Evolutionary conservation across 139 green algal genomes (phyloP).

Genomic region (Chlamydomonas sphaeroides): DNA sequence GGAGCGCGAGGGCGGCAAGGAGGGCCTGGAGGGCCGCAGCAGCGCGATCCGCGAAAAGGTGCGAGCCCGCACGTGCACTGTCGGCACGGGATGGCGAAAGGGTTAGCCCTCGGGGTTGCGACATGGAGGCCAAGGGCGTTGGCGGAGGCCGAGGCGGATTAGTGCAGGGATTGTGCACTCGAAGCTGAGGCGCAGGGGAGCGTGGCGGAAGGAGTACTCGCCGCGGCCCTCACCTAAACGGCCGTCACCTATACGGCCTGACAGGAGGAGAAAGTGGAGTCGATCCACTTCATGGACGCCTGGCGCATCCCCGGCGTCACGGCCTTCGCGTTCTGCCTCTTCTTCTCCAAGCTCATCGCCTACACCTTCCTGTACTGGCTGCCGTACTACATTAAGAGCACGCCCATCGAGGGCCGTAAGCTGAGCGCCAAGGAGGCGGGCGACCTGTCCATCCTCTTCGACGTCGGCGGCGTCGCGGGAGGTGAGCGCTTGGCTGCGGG

Average conservation of each 20-base stretch:
- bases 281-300: slow-evolving; percentile 82
- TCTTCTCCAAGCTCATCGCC: slow-evolving; percentile 97
- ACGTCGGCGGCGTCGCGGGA: slow-evolving; percentile 90
- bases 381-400: slow-evolving; percentile 94
- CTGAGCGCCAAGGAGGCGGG: slow-evolving; percentile 79
- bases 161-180: too few relatives aligned
- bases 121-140: too few relatives aligned
- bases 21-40: background rate
- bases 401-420: slow-evolving; percentile 71
- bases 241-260: too few relatives aligned
- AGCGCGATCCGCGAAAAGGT: too few relatives aligned
- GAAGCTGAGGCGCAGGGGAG: too few relatives aligned
- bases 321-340: slow-evolving; percentile 91
- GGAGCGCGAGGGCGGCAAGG: background rate
- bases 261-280: slow-evolving; percentile 48
- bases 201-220: too few relatives aligned
- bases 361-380: slow-evolving; percentile 99
- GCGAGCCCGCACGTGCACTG: too few relatives aligned
- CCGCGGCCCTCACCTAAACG: too few relatives aligned
- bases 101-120: too few relatives aligned
- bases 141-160: too few relatives aligned
- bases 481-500: too few relatives aligned
- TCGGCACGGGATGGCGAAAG: too few relatives aligned
- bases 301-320: slow-evolving; percentile 92
- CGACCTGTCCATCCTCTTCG: slow-evolving; percentile 91